A percentile compares a stretch with the other conserved stretches of the same genome.
Evolutionary conservation across 768 basidiomycete genomes (phyloP).

Genomic region (Macrolepiota dolichaula): DNA sequence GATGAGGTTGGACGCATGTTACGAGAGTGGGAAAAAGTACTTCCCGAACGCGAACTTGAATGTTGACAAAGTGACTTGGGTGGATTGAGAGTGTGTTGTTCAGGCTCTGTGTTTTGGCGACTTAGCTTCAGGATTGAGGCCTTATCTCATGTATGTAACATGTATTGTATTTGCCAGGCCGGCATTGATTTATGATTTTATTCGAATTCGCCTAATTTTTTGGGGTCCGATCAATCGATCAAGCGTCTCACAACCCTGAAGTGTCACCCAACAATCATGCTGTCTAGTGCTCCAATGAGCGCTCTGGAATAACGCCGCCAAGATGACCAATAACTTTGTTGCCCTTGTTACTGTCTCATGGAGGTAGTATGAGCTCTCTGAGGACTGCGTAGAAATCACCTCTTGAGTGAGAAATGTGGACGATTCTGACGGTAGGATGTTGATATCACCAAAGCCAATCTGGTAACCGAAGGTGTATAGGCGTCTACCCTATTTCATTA

Average conservation of each 20-base stretch:
- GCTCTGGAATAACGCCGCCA: not conserved
- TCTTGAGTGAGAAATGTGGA: no score
- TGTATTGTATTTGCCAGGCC: not conserved
- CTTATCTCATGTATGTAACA: not conserved
- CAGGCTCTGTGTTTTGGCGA: not conserved
- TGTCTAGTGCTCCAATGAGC: not conserved
- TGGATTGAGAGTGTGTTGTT: slow-evolving; percentile 27
- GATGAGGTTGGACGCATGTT: slow-evolving; percentile 50
- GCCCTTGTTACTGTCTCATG: no score
- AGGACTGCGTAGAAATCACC: no score
- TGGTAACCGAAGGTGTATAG: no score
- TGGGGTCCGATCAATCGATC: not conserved
- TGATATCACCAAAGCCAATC: no score
- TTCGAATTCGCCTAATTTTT: no score
- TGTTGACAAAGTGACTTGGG: slow-evolving; percentile 28
- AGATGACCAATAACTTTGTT: no score
- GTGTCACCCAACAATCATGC: not conserved
- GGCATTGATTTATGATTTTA: not conserved
- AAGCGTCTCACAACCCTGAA: not conserved
- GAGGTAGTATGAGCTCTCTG: no score
- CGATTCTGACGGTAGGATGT: no score
- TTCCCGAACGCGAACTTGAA: slow-evolving; percentile 34
- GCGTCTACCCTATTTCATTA: no score
- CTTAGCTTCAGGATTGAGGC: not conserved
- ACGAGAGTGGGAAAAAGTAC: slow-evolving; percentile 32